Percentiles rank a stretch among this genome's conserved stretches.
Conservation (phyloP, 2,329 filamentous ascomycete species). For the Claviceps fusiformis region DNA sequence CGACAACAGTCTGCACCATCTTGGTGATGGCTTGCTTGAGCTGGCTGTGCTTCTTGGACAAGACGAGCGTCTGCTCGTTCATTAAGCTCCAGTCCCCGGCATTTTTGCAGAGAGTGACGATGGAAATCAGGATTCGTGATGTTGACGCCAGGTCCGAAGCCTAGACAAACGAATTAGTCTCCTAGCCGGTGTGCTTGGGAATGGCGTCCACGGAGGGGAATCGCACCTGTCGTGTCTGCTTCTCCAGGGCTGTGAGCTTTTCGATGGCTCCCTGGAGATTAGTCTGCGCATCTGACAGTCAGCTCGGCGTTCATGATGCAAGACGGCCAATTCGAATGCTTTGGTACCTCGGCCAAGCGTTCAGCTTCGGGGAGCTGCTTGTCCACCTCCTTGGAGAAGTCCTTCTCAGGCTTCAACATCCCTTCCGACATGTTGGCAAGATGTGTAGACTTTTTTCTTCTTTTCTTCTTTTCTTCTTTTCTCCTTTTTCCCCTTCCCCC, state of each 20-base stretch:
- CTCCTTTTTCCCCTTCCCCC: too few species aligned
- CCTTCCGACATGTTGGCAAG: constrained; percentile 59
- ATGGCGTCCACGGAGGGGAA: constrained; percentile 4
- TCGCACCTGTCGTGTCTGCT: constrained; percentile 86
- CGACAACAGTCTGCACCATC: constrained; percentile 97
- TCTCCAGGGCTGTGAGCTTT: constrained; percentile 83
- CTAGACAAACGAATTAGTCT: constrained; percentile 28
- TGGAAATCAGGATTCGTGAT: constrained; percentile 71
- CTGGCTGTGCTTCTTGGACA: constrained; percentile 99
- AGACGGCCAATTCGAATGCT: too few species aligned
- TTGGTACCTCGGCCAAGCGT: constrained; percentile 64
- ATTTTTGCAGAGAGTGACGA: constrained; percentile 91
- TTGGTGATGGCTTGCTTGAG: constrained; percentile 98
- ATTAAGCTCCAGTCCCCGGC: constrained; percentile 85
- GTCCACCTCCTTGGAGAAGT: constrained; percentile 95
- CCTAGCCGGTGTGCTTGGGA: constrained; percentile 6
- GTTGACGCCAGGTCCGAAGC: constrained; percentile 93
- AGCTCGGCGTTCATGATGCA: constrained; percentile 20
- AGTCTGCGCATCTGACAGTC: constrained; percentile 30
- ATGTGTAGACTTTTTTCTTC: neutral
- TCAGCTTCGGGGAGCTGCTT: constrained; percentile 82
- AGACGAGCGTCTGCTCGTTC: constrained; percentile 88
- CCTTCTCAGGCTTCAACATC: constrained; percentile 88
- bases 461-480: too few species aligned
- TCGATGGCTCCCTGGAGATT: constrained; percentile 83